Evolutionary conservation across 441 rosid genomes (phyloP).

Genomic region (Arabidopsis lyrata): DNA sequence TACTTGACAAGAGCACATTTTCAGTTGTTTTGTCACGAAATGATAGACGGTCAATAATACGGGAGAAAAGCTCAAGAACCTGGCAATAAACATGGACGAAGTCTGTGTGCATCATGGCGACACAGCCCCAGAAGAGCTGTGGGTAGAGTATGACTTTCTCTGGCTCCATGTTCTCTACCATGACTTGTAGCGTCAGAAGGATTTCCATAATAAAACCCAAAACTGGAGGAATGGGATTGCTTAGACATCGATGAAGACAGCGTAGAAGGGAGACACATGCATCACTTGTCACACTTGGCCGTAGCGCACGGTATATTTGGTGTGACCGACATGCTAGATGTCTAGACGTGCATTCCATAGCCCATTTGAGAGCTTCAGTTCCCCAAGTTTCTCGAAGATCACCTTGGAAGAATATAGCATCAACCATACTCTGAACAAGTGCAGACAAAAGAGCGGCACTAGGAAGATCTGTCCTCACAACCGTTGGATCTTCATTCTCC

Average conservation of each 20-base stretch:
- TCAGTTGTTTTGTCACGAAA: conserved; percentile 95
- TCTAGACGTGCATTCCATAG: conserved; percentile 98
- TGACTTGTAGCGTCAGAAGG: conserved; percentile 92
- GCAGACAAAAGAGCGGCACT: conserved; percentile 98
- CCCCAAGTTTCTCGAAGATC: conserved; percentile 99
- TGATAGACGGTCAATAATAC: conserved; percentile 86
- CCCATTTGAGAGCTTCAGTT: conserved; percentile 98
- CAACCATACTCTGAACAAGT: conserved; percentile 99
- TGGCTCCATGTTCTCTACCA: conserved; percentile 99
- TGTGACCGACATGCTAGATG: conserved; percentile 99
- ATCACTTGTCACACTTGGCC: conserved; percentile 94
- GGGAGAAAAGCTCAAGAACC: conserved; percentile 95
- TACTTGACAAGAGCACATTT: conserved; percentile 96
- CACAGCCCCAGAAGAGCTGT: conserved; percentile 98
- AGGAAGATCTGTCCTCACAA: conserved; percentile 92
- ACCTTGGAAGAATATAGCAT: conserved; percentile 99
- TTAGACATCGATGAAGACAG: conserved; percentile 96
- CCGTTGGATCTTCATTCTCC: conserved; percentile 98
- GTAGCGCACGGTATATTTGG: conserved; percentile 97
- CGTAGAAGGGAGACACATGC: conserved; percentile 95
- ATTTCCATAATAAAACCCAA: conserved; percentile 98
- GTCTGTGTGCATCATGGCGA: conserved; percentile 99
- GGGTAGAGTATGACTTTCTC: conserved; percentile 98
- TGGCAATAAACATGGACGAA: conserved; percentile 96
- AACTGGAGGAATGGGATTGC: conserved; percentile 96